Evolutionary conservation across 2,329 filamentous ascomycete species (phyloP), one percentile per base, ranked within the genome.

Genomic region (Furcasterigmium furcatum): DNA sequence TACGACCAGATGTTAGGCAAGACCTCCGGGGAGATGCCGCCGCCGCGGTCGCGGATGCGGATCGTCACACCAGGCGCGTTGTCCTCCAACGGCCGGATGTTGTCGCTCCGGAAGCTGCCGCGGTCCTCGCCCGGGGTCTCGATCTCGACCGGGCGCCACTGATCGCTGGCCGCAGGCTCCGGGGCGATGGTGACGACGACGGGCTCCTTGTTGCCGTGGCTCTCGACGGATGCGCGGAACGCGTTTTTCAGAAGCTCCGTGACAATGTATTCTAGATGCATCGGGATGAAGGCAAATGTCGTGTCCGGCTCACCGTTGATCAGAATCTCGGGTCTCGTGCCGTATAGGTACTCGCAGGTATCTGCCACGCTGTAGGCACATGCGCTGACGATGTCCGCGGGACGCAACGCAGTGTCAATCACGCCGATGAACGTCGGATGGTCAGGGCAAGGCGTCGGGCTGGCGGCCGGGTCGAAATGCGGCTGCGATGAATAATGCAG

Each of bases 241-340:
- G 91, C 89, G 60, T 99, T 99, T 67, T 99, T 99, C 47, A 99
- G 78, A 2, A 99, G 77, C 66, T 99, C 94, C 0, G 92, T 99
- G 52, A 96, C 81, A 53, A 99, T 96, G 65, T 99, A 99, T 67
- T 97, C 92, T 20, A 99, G 79, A 65, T 99, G 94, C 63, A 95
- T 94, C 13, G 94, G 94, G 9, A 99, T 85, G 59, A 95, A 94
- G 18, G 92, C 91, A 60, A 99, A 95, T 0, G 84, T 85, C n/a
- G 91, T 90, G 43, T 87, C 84, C 0, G 87, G 84, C 62, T 95
- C 86, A 52, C 94, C 94, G 54, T 91, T 87, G 57, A 99, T 86
- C 39, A 85, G 71, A 58, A 96, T 77, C 3, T 77, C 79, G 0
- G 94, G 94, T 0, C 94, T 82, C 2, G 95, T 83, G 43, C 94